Conservation (phyloP, 352 stramenopile species). For the Pythium dissimile region DNA sequence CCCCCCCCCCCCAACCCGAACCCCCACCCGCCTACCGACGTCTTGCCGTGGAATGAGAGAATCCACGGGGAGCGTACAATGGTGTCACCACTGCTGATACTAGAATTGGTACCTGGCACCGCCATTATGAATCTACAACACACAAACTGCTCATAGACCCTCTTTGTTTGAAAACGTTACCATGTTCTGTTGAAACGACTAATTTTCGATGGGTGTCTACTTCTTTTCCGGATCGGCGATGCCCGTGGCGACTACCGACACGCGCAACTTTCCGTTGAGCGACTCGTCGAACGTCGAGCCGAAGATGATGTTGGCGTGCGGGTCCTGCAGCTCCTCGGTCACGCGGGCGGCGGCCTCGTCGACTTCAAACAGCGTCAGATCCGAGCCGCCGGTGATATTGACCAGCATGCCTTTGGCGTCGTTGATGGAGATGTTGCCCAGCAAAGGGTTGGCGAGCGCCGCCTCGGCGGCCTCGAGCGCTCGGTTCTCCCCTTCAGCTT, state of each 20-base stretch:
- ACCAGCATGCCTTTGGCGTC: constrained; percentile 93
- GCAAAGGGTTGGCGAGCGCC: constrained; percentile 82
- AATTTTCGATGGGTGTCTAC: too few relatives aligned
- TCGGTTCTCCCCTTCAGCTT: constrained; percentile 87
- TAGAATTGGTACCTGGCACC: too few relatives aligned
- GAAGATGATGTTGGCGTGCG: constrained; percentile 88
- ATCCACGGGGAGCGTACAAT: not conserved
- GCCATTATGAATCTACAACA: not conserved
- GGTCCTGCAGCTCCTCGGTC: constrained; percentile 85
- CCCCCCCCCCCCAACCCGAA: too few relatives aligned
- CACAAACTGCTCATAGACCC: too few relatives aligned
- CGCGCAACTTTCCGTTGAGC: constrained; percentile 74
- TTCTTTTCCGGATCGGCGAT: constrained; percentile 82
- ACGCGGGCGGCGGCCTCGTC: constrained; percentile 85
- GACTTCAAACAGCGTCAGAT: constrained; percentile 93
- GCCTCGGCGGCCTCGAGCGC: constrained; percentile 81
- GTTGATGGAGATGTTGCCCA: constrained; percentile 89
- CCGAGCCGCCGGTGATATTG: constrained; percentile 92
- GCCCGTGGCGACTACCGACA: constrained; percentile 85
- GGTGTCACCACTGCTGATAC: not conserved
- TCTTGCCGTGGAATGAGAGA: not conserved
- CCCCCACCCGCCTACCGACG: too few relatives aligned
- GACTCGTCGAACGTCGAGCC: constrained; percentile 83
- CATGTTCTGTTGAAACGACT: too few relatives aligned
- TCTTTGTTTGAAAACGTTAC: too few relatives aligned